A percentile compares a stretch with the other conserved stretches of the same genome.
phyloP scores from a whole-genome alignment of 2,329 filamentous ascomycete genomes.

The Diatrype stigma region DNA sequence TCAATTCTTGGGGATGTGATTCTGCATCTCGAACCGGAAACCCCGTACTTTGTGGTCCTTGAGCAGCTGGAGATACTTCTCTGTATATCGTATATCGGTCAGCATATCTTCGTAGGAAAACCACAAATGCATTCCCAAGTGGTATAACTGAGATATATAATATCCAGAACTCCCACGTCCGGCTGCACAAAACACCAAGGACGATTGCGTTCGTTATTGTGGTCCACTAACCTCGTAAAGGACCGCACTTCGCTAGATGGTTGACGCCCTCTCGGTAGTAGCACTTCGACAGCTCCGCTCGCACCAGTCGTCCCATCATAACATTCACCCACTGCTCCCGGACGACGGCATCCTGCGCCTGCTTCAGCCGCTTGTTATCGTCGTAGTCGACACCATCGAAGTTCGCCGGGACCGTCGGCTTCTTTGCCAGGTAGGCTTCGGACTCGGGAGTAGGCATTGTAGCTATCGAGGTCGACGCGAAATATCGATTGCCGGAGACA shows the following conservation, averaged over 20 bases:
- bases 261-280: constrained; percentile 82
- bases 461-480: constrained; percentile 4
- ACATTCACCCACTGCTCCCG: constrained; percentile 84
- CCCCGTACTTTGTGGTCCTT: constrained; percentile 74
- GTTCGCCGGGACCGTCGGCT: constrained; percentile 75
- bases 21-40: constrained; percentile 75
- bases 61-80: constrained; percentile 71
- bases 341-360: constrained; percentile 76
- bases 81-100: constrained; percentile 10
- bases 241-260: constrained; percentile 82
- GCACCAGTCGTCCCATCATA: constrained; percentile 82
- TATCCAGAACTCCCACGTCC: neutral
- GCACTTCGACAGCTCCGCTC: constrained; percentile 81
- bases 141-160: neutral
- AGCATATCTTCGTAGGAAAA: neutral
- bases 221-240: constrained; percentile 66
- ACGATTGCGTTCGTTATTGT: neutral
- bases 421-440: constrained; percentile 74
- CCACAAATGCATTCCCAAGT: neutral
- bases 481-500: neutral
- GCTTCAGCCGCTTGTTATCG: constrained; percentile 75
- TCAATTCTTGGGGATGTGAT: constrained; percentile 49
- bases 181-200: neutral
- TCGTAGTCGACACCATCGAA: constrained; percentile 87
- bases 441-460: constrained; percentile 82